Evolutionary conservation across 805 yeast genomes (phyloP).

Genomic region (Candida succiphila): DNA sequence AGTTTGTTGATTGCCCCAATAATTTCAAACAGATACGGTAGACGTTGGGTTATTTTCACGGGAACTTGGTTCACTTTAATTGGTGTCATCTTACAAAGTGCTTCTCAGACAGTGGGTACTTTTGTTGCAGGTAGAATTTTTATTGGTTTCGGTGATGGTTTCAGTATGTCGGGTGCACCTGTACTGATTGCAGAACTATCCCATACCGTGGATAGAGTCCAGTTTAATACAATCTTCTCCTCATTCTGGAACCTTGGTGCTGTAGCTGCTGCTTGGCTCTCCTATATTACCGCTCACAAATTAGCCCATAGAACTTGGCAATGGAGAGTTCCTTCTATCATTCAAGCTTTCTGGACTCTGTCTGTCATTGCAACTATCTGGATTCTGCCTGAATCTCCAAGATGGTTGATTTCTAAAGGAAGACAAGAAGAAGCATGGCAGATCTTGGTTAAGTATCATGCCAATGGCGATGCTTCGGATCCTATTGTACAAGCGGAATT

Average conservation of each 20-base stretch:
- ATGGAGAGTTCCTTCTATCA: slow-evolving; percentile 46
- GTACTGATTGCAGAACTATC: slow-evolving; percentile 39
- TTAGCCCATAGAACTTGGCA: slow-evolving; percentile 23
- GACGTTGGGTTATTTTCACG: slow-evolving; percentile 42
- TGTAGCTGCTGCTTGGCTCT: slow-evolving; percentile 34
- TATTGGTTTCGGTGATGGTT: slow-evolving; percentile 35
- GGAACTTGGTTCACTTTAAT: slow-evolving; percentile 46
- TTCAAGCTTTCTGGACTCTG: slow-evolving; percentile 40
- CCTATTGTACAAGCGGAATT: slow-evolving; percentile 26
- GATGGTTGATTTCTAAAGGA: slow-evolving; percentile 28
- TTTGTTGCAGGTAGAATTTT: slow-evolving; percentile 37
- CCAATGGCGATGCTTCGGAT: slow-evolving; percentile 21
- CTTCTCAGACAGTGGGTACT: slow-evolving; percentile 24
- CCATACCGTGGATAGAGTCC: slow-evolving; percentile 34
- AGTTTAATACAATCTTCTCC: slow-evolving; percentile 31
- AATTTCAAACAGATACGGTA: slow-evolving; percentile 43
- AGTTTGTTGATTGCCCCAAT: slow-evolving; percentile 15
- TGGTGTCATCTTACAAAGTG: slow-evolving; percentile 47
- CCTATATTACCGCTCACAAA: slow-evolving; percentile 33
- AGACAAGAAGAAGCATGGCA: slow-evolving; percentile 24
- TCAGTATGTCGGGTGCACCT: slow-evolving; percentile 36
- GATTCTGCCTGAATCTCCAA: slow-evolving; percentile 20
- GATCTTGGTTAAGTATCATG: slow-evolving; percentile 26
- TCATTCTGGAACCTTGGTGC: slow-evolving; percentile 40
- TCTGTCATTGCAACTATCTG: slow-evolving; percentile 26